Base-by-base conservation (phyloP, 345 rosid genomes). In the Citrus medica region DNA sequence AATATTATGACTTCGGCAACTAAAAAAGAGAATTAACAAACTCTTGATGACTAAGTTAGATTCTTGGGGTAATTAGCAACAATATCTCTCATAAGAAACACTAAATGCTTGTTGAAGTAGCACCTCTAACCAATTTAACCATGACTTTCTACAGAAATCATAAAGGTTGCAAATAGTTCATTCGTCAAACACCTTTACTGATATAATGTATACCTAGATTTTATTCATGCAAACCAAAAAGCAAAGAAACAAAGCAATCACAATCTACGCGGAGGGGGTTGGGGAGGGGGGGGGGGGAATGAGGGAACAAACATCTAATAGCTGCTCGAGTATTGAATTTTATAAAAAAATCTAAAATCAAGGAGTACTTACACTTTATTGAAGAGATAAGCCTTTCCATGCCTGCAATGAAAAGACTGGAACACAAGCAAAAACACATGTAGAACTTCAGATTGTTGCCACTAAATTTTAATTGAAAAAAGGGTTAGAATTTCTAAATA, bases 361-460 rank as follows among this genome's bases (percentile, higher is more conserved):
- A 73, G 53, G 46, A 82, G 51, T 46, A 84, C 97, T 91, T 86
- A 89, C 98, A 84, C 92, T 42, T 88, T 88, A 68, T 88, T 88
- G 77, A 93, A 91, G 82, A 93, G 98, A 83, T 88, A 90, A 69
- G 98, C 98, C 82, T 79, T 86, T 75, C 98, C 96, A 82, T 93
- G 88, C 82, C 85, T 84, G 88, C 91, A 82, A 83, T 81, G 93
- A 85, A 91, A 93, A 37, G 89, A 77, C 98, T 93, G 90, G 81
- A 91, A 88, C 80, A 81, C 58, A 78, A 16, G 48, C 5, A 32
- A 82, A 76, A 64, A 78, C 24, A 75, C 22, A 48, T 13, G 68
- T 85, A 82, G 77, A 69, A 66, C 28, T 56, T 27, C 55, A 13
- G 65, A 42, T 9, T 48, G 33, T 56, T 16, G 58, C 35, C 17